Evolutionary conservation across 2,329 filamentous ascomycete genomes (phyloP).

Genomic region (Oidium heveae): DNA sequence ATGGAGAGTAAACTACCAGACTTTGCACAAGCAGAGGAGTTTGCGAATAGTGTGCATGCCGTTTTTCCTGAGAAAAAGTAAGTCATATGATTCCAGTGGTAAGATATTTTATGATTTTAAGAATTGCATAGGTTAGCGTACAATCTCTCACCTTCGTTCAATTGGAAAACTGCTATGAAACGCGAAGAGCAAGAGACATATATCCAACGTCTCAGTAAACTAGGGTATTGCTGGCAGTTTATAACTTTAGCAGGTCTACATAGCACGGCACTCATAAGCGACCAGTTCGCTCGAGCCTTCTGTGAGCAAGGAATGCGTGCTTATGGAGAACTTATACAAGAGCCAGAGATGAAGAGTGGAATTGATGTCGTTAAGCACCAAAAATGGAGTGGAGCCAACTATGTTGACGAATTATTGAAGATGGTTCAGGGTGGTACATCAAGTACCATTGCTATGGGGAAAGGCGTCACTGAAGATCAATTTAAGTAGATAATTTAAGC

Average conservation of each 20-base stretch:
- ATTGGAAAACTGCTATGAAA: constrained; percentile 96
- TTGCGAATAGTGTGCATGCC: constrained; percentile 78
- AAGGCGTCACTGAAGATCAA: constrained; percentile 94
- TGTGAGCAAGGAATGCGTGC: constrained; percentile 71
- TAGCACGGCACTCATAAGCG: constrained; percentile 76
- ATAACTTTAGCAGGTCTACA: constrained; percentile 97
- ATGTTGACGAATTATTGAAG: constrained; percentile 84
- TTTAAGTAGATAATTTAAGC: constrained; percentile 29
- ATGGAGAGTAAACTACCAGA: constrained; percentile 98
- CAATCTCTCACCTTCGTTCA: constrained; percentile 96
- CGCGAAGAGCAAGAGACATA: constrained; percentile 88
- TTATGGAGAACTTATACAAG: constrained; percentile 91
- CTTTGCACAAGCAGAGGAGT: constrained; percentile 73
- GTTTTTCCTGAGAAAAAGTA: constrained; percentile 82
- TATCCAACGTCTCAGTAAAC: constrained; percentile 59
- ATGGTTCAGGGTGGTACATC: constrained; percentile 90
- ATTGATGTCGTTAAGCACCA: constrained; percentile 96
- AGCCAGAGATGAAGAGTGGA: constrained; percentile 77
- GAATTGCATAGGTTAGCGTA: constrained; percentile 39
- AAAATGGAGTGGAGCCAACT: constrained; percentile 93
- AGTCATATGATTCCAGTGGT: neutral
- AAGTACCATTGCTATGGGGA: constrained; percentile 86
- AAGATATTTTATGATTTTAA: neutral
- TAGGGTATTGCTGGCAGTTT: constrained; percentile 99
- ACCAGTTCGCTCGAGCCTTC: constrained; percentile 71